Evolutionary conservation across 805 yeast species (phyloP).

Genomic region (Candida lessepsii): DNA sequence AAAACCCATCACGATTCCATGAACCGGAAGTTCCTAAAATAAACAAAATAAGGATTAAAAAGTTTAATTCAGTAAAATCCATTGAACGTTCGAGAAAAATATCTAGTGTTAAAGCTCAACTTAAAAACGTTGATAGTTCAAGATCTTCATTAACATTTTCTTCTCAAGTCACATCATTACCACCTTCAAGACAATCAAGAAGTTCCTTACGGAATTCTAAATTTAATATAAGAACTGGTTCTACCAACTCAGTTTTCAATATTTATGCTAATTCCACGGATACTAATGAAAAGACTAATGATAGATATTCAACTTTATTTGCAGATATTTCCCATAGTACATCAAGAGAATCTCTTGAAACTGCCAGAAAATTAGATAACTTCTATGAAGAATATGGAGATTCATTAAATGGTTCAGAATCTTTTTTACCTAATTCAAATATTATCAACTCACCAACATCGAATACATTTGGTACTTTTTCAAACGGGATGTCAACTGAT

Average conservation of each 20-base stretch:
- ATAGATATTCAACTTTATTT: conserved; percentile 7
- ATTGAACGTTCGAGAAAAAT: conserved; percentile 2
- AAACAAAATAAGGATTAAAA: background rate
- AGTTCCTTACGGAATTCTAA: background rate
- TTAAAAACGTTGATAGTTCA: conserved; percentile 1
- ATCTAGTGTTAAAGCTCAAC: background rate
- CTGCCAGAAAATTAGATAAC: conserved; percentile 3
- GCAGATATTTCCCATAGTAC: conserved; percentile 14
- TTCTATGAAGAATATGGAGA: conserved; percentile 6
- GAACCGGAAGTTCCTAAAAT: background rate
- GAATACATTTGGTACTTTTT: conserved; percentile 1
- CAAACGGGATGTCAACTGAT: background rate
- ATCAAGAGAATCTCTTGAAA: conserved; percentile 9
- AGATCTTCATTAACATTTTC: conserved; percentile 1
- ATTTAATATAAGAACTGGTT: background rate
- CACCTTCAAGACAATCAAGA: conserved; percentile 1
- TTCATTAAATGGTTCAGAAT: background rate
- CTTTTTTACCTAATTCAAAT: background rate
- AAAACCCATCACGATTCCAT: background rate
- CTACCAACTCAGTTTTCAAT: conserved; percentile 8
- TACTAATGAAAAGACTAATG: conserved; percentile 1
- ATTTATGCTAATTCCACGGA: background rate
- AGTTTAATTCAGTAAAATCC: background rate
- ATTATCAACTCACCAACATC: conserved; percentile 1
- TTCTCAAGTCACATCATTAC: background rate